Base-by-base conservation (phyloP, 2,329 filamentous ascomycete genomes). In the Polychaeton citri region DNA sequence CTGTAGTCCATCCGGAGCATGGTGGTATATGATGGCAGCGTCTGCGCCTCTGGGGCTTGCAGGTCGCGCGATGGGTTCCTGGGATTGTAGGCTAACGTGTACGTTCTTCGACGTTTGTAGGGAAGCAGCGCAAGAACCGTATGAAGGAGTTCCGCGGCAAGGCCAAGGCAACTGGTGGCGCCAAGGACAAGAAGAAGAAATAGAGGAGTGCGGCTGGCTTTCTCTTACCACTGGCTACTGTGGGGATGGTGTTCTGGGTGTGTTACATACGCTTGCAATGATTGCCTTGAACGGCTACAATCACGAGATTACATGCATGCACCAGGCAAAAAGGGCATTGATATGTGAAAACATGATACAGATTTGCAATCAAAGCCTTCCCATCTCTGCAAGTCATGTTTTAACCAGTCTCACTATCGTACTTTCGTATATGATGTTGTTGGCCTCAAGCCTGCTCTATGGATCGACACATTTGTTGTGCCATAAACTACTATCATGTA, bases 91-190 rank as follows among this genome's bases (percentile, higher is more conserved):
- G 50, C 58, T 54, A 44, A 35, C 16, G 19, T 41, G 19, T 9
- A 26, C 35, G 31, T 15, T 28, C 15, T 28, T 28, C 24, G 24
- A 12, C 7, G 12, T 28, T 36, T 28, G 73, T 69, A 96, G 88
- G 88, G 81, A 98, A 98, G 78, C 90, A 96, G 75, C 83, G 90
- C 75, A 98, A 98, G 85, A 98, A 98, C 84, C 79, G 88, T 68
- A 79, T 83, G 71, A 96, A 98, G 86, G 90, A 88, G 64, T 81
- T 95, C 68, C 83, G 90, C 57, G 90, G 90, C 65, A 93, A 85
- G 59, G 88, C 86, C 61, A 98, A 98, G 85, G 79, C 79, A 75
- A 95, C 95, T 84, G 86, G 86, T 66, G 80, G 79, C 64, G 78
- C 79, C 73, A 76, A 81, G 69, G 90, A 92, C 79, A 93, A 95